A percentile compares a stretch with the other conserved stretches of the same genome.
phyloP scores from a whole-genome alignment of 139 green algal species.

The Coelastrella sp. region DNA sequence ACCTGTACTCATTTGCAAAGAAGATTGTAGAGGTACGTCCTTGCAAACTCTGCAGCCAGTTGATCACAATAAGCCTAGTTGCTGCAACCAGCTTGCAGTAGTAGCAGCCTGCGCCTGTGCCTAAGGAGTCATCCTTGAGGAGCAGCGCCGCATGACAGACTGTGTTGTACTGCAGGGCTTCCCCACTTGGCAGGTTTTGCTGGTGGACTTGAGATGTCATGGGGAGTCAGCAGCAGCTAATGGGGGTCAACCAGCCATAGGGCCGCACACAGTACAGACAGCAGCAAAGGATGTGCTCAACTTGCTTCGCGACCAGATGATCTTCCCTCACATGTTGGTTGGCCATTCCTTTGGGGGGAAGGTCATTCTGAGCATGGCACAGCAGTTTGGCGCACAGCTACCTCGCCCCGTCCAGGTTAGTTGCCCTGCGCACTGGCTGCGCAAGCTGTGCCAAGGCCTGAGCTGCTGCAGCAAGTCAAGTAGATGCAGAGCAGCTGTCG shows the following conservation, averaged over 20 bases:
- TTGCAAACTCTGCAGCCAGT: neutral
- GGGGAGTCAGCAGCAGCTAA: conserved; percentile 76
- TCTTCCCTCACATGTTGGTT: conserved; percentile 92
- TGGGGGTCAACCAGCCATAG: conserved; percentile 2
- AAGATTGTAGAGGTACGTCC: conserved; percentile 75
- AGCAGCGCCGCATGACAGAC: no score
- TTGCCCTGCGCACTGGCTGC: neutral
- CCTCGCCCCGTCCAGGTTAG: conserved; percentile 86
- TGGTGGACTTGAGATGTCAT: conserved; percentile 95
- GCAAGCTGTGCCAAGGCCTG: neutral
- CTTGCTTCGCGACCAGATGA: conserved; percentile 80
- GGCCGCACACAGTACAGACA: conserved; percentile 72
- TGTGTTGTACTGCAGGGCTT: conserved; percentile 62
- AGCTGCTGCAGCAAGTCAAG: no score
- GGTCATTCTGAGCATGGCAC: conserved; percentile 91
- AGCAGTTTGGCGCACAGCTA: conserved; percentile 83
- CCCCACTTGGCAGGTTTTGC: conserved; percentile 89
- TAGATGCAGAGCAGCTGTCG: no score
- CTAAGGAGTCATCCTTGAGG: no score
- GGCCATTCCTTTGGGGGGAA: conserved; percentile 96
- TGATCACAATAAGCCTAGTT: no score
- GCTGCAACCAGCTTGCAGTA: no score
- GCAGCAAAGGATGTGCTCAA: conserved; percentile 80
- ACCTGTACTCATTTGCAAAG: conserved; percentile 85
- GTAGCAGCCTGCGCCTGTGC: no score